Percentiles rank a stretch among this genome's conserved stretches.
Evolutionary conservation across 495 filamentous ascomycete genomes (phyloP).

Genomic region (Penicillium malachiteum): DNA sequence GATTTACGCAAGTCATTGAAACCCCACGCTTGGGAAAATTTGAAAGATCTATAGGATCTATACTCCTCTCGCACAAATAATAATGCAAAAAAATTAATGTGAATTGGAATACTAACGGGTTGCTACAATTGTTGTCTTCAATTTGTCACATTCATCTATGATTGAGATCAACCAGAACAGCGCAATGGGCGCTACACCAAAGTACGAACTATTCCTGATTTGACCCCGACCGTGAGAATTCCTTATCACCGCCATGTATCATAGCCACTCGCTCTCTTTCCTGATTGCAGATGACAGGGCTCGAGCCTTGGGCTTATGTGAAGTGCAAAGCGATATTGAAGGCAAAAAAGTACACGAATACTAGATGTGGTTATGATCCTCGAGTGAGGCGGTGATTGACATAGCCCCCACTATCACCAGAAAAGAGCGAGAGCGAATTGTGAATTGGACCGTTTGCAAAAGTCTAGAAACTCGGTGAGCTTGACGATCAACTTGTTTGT

Average conservation of each 20-base stretch:
- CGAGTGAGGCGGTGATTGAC: neutral
- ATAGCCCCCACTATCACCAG: neutral
- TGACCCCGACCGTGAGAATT: neutral
- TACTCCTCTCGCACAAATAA: too few species aligned
- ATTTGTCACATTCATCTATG: neutral
- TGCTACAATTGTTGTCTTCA: neutral
- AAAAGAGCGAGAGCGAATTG: neutral
- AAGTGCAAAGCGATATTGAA: neutral
- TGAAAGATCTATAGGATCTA: too few species aligned
- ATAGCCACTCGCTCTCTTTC: neutral
- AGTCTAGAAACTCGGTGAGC: neutral
- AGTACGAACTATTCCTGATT: slow-evolving; percentile 18
- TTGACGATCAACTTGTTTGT: neutral
- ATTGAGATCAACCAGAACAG: neutral
- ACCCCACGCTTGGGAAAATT: neutral
- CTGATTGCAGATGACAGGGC: neutral
- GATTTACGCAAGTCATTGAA: slow-evolving; percentile 11
- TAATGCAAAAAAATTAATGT: too few species aligned
- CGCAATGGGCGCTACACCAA: slow-evolving; percentile 6
- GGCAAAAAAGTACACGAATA: neutral
- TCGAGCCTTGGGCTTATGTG: neutral
- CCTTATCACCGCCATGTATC: neutral
- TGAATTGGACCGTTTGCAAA: neutral
- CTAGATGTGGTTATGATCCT: neutral
- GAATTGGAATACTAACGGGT: too few species aligned